These are phyloP conservation scores for Colletotrichum sp. DNA, from an alignment of 2,329 filamentous ascomycete species.

Conservation along the genomic window DNA sequence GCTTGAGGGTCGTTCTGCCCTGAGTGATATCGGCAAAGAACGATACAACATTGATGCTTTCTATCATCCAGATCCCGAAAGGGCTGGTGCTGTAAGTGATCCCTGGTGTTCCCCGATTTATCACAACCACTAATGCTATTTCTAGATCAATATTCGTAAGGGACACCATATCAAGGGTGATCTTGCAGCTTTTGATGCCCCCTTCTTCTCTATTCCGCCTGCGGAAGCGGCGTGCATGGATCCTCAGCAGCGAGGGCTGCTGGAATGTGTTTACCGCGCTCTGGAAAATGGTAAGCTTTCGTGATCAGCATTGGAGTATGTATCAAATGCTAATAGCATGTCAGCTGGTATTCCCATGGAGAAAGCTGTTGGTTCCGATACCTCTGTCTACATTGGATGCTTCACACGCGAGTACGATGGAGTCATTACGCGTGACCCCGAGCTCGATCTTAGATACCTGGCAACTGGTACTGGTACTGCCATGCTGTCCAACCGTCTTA, in stretches of 20 bases:
- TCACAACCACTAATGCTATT: not conserved
- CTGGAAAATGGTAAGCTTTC: constrained; percentile 22
- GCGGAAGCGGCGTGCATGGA: constrained; percentile 30
- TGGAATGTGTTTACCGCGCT: constrained; percentile 33
- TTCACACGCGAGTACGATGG: constrained; percentile 31
- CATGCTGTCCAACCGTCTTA: constrained; percentile 37
- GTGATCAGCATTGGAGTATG: not conserved
- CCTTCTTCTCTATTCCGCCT: constrained; percentile 25
- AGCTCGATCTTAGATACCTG: constrained; percentile 33
- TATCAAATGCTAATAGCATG: not conserved
- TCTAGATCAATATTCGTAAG: not conserved
- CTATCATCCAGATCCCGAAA: not conserved
- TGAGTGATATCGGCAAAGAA: not conserved
- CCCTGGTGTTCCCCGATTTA: not conserved
- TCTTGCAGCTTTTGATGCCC: constrained; percentile 19
- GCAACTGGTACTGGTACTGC: constrained; percentile 32
- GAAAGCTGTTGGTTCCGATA: constrained; percentile 23
- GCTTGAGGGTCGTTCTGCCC: not conserved
- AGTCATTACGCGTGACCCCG: constrained; percentile 28
- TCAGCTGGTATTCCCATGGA: constrained; percentile 16
- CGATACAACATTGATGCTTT: not conserved
- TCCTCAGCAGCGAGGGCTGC: constrained; percentile 30
- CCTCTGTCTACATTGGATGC: constrained; percentile 34
- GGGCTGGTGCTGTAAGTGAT: not conserved
- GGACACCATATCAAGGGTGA: constrained; percentile 31